Base-by-base conservation (phyloP, 2,329 filamentous ascomycete species). In the Amauroascus niger region DNA sequence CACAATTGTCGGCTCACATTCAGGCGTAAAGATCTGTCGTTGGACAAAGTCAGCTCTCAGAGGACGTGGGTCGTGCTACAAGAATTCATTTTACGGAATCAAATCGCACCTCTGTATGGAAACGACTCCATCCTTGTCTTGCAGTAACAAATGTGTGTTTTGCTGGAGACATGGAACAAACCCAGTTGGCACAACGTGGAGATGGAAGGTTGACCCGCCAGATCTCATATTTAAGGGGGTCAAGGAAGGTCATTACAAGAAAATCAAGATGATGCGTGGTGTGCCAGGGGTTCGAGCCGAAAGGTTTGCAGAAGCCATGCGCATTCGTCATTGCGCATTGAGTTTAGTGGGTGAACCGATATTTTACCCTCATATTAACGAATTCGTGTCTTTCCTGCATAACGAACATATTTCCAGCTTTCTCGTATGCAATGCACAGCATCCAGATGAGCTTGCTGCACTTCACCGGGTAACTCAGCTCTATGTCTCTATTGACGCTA, bases 151-250 rank as follows among this genome's bases (percentile, higher is more conserved):
- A 69, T 97, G 93, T 69, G 88, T 98, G 60, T 98, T 97, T 70
- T 98, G 91, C 77, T 98, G 91, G 93, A 84, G 93, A 6, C 93
- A 97, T 66, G 93, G 91, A 51, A 97, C 93, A 0, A 98, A 97
- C 67, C 91, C 91, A 0, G 93, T 97, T 0, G 90, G 90, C 46
- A 97, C 93, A 2, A 95, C 86, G 3, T 97, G 93, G 91, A 84
- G 91, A 57, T 98, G 91, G 91, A 82, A 90, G 49, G 88, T 96
- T 28, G 93, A 97, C 65, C 84, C 88, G 0, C 90, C 91, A 0
- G 86, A 95, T 22, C 70, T 89, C 62, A 95, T 97, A 62, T 95
- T 96, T 65, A 74, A 86, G 35, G 91, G 91, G 47, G 88, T 95
- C 59, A 95, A 94, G 67, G 83, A 84, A 55, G 87, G 86, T 14